Conservation (phyloP, 495 filamentous ascomycete species). For the Penicillium robsamsonii region DNA sequence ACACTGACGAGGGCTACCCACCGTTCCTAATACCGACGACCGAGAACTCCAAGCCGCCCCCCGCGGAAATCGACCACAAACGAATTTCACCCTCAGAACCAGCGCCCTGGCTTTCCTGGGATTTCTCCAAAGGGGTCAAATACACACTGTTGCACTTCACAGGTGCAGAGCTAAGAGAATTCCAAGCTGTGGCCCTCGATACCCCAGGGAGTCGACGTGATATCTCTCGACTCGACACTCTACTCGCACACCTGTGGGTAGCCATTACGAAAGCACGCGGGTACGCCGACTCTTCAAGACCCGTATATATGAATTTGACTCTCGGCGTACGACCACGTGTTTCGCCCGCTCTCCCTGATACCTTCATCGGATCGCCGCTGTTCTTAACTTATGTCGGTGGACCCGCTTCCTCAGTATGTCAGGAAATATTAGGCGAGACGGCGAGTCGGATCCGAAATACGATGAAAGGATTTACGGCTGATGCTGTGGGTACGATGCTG, state of each 20-base stretch:
- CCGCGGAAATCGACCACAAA: conserved; percentile 9
- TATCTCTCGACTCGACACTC: conserved; percentile 32
- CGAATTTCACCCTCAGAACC: conserved; percentile 15
- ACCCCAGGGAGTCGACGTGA: conserved; percentile 6
- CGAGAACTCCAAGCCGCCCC: conserved; percentile 6
- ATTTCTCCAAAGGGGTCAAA: conserved; percentile 18
- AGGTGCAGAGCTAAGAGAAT: not conserved
- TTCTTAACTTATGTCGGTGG: conserved; percentile 30
- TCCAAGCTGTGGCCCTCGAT: conserved; percentile 20
- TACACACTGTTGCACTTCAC: conserved; percentile 28
- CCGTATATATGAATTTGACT: conserved; percentile 27
- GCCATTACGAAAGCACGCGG: conserved; percentile 29
- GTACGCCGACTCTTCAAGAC: conserved; percentile 11
- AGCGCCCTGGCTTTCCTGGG: conserved; percentile 33
- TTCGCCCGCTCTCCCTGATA: conserved; percentile 14
- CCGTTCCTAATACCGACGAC: not conserved
- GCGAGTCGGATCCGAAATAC: conserved; percentile 28
- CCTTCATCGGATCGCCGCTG: conserved; percentile 27
- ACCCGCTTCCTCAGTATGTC: conserved; percentile 7
- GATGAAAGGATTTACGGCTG: conserved; percentile 20
- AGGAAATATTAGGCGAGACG: not conserved
- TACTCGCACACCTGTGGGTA: conserved; percentile 36
- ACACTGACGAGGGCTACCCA: conserved; percentile 8
- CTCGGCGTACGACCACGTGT: conserved; percentile 21
- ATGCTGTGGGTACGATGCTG: conserved; percentile 23